Conservation (phyloP, 73 alveolate species). For the Tetrahymena thermophila region DNA sequence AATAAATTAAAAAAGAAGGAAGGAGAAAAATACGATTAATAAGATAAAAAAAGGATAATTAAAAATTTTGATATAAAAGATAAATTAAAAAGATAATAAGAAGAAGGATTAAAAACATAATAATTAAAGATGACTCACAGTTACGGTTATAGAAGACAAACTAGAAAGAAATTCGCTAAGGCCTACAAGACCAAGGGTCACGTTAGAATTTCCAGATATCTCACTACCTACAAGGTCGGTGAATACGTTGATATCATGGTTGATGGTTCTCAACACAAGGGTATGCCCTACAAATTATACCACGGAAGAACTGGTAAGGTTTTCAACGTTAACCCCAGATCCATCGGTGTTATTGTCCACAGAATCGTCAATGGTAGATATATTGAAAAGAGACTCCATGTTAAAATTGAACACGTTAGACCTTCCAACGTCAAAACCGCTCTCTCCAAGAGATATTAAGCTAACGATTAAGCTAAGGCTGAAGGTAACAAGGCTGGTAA, state of each 20-base stretch:
- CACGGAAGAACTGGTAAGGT: conserved; percentile 92
- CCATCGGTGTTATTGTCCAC: conserved; percentile 76
- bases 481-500: conserved; percentile 49
- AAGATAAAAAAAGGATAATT: neutral
- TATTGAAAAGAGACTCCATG: conserved; percentile 84
- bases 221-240: conserved; percentile 74
- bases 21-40: neutral
- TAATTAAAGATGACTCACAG: conserved; percentile 75
- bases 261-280: conserved; percentile 88
- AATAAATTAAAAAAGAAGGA: neutral
- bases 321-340: conserved; percentile 75
- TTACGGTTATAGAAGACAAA: conserved; percentile 88
- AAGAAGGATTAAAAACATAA: neutral
- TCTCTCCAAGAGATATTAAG: conserved; percentile 91
- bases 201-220: conserved; percentile 60
- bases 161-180: conserved; percentile 84
- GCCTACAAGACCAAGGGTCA: conserved; percentile 80
- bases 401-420: conserved; percentile 86
- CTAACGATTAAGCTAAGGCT: conserved; percentile 62
- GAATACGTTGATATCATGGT: conserved; percentile 86
- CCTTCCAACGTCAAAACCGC: conserved; percentile 92
- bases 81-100: neutral
- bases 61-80: neutral
- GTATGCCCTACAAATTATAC: conserved; percentile 82
- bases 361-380: conserved; percentile 79